A percentile compares a stretch with the other conserved stretches of the same genome.
Conservation (phyloP, 768 basidiomycete genomes). For the Suillus hirtellus region DNA sequence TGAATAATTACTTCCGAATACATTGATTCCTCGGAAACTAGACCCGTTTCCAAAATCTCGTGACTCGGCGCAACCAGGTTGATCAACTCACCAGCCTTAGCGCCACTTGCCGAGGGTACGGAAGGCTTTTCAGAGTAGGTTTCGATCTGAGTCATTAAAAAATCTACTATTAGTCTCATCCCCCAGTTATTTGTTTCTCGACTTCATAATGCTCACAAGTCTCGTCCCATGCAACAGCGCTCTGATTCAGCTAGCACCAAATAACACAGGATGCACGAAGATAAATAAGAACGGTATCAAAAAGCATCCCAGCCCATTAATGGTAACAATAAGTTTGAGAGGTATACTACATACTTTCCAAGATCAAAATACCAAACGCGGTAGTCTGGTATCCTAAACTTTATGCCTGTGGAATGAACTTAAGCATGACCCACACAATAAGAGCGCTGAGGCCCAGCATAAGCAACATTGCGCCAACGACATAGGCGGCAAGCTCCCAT, state of each 20-base stretch:
- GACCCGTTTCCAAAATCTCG: no score
- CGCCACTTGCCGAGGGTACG: no score
- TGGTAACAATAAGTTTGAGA: not conserved
- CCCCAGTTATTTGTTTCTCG: not conserved
- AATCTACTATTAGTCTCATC: not conserved
- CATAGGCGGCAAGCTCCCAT: constrained; percentile 34
- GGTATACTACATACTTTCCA: not conserved
- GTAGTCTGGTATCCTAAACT: not conserved
- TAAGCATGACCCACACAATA: constrained; percentile 26
- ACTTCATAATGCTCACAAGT: not conserved
- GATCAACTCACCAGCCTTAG: no score
- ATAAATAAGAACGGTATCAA: not conserved
- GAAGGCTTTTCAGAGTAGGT: no score
- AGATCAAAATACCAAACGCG: not conserved
- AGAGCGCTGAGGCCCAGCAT: constrained; percentile 28
- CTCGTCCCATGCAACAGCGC: not conserved
- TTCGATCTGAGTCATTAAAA: no score
- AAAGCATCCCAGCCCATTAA: not conserved
- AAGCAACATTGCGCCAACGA: constrained; percentile 27
- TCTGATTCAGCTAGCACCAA: not conserved
- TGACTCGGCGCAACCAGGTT: no score
- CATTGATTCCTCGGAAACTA: no score
- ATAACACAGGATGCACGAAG: not conserved
- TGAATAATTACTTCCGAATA: no score
- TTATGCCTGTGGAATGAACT: constrained; percentile 6